phyloP scores from a whole-genome alignment of 164 flowering plant species.

The Tetracentron sinense region DNA sequence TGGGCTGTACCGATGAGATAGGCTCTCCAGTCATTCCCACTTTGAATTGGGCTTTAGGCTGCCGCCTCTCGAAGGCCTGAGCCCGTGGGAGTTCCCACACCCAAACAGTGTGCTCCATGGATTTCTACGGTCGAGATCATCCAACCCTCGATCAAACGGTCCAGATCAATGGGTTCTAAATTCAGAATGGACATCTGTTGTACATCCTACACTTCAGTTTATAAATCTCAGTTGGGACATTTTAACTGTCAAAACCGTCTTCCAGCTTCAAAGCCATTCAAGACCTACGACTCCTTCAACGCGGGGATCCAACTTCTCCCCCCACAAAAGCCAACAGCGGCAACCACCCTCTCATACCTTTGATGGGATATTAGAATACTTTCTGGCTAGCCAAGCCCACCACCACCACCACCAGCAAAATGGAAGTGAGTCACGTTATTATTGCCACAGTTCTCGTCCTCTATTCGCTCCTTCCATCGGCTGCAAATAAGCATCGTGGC shows the following conservation, averaged over 20 bases:
- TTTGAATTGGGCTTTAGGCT: too few relatives aligned
- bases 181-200: too few relatives aligned
- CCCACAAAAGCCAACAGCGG: background rate
- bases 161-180: too few relatives aligned
- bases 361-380: background rate
- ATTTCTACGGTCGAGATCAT: too few relatives aligned
- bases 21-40: too few relatives aligned
- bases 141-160: too few relatives aligned
- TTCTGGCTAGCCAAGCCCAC: background rate
- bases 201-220: too few relatives aligned
- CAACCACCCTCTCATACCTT: background rate
- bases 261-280: background rate
- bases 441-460: background rate
- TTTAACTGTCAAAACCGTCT: slow-evolving; percentile 3
- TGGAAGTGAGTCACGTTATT: background rate
- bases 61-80: too few relatives aligned
- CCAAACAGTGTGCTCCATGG: too few relatives aligned
- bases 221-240: too few relatives aligned
- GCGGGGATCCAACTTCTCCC: background rate
- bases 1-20: too few relatives aligned
- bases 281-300: background rate
- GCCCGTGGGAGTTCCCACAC: too few relatives aligned
- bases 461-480: background rate
- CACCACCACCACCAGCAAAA: background rate
- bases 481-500: background rate